These are phyloP conservation scores for Capronia epimyces DNA, from an alignment of 2,329 filamentous ascomycete species.

Conservation along the genomic window DNA sequence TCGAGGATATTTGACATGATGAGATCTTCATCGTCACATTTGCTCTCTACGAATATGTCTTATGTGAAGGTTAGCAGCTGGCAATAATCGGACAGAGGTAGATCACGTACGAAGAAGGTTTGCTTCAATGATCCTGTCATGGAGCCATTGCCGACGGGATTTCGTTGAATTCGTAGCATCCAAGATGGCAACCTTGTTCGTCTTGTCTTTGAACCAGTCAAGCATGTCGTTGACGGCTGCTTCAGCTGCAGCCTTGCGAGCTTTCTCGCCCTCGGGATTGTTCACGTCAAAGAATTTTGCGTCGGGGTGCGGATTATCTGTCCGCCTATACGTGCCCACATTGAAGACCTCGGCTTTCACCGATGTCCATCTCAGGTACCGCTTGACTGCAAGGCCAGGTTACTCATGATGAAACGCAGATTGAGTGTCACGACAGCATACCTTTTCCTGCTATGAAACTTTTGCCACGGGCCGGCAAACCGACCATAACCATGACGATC, in stretches of 20 bases:
- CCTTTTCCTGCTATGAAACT: slow-evolving; percentile 97
- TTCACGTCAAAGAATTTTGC: slow-evolving; percentile 93
- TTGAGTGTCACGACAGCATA: slow-evolving; percentile 37
- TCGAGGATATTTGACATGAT: slow-evolving; percentile 98
- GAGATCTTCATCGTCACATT: slow-evolving; percentile 89
- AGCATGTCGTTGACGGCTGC: slow-evolving; percentile 92
- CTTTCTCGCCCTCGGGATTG: slow-evolving; percentile 84
- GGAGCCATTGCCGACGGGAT: slow-evolving; percentile 81
- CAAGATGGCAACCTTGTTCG: slow-evolving; percentile 83
- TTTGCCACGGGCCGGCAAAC: slow-evolving; percentile 90
- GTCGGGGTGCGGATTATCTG: slow-evolving; percentile 79
- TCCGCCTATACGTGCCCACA: slow-evolving; percentile 89
- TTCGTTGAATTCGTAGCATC: slow-evolving; percentile 98
- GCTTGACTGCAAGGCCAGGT: slow-evolving; percentile 57
- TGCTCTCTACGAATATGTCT: slow-evolving; percentile 92
- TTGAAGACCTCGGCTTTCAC: slow-evolving; percentile 95
- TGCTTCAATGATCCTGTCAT: slow-evolving; percentile 67
- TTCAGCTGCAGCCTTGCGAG: slow-evolving; percentile 81
- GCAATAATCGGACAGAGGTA: neutral
- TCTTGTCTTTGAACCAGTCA: slow-evolving; percentile 72
- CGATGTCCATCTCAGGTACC: slow-evolving; percentile 94
- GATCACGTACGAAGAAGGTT: slow-evolving; percentile 57
- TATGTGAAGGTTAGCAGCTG: neutral
- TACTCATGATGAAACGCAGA: slow-evolving; percentile 3
- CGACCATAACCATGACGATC: slow-evolving; percentile 99